phyloP scores from a whole-genome alignment of 2,329 filamentous ascomycete genomes.

The Sclerotinia trifoliorum region DNA sequence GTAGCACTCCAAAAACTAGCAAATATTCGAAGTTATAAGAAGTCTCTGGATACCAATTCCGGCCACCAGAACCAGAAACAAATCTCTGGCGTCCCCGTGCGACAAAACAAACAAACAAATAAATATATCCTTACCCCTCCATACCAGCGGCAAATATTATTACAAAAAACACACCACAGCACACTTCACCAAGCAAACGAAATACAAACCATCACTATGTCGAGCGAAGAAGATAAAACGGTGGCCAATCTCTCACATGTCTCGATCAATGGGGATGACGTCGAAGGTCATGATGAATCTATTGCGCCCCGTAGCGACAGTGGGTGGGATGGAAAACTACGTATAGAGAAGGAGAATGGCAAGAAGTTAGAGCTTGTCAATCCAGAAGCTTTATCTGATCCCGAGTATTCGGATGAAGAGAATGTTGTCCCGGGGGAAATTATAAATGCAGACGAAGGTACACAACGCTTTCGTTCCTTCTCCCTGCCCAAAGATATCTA shows the following conservation, averaged over 20 bases:
- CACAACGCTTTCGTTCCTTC: not conserved
- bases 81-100: not conserved
- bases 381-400: conserved; percentile 78
- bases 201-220: conserved; percentile 18
- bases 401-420: conserved; percentile 77
- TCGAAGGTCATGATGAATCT: conserved; percentile 32
- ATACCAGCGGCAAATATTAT: not conserved
- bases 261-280: conserved; percentile 33
- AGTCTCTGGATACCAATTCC: not conserved
- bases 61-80: not conserved
- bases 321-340: conserved; percentile 82
- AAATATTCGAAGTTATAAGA: not conserved
- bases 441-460: conserved; percentile 80
- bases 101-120: not conserved
- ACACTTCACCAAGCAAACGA: too few relatives aligned
- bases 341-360: conserved; percentile 53
- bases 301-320: conserved; percentile 51
- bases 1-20: not conserved
- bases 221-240: conserved; percentile 31
- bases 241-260: conserved; percentile 32
- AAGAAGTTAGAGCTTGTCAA: conserved; percentile 69
- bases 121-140: conserved; percentile 8
- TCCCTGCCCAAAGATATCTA: not conserved
- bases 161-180: not conserved
- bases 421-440: conserved; percentile 68